Evolutionary conservation across 2,329 filamentous ascomycete species (phyloP).

Genomic region (Moelleriella libera): DNA sequence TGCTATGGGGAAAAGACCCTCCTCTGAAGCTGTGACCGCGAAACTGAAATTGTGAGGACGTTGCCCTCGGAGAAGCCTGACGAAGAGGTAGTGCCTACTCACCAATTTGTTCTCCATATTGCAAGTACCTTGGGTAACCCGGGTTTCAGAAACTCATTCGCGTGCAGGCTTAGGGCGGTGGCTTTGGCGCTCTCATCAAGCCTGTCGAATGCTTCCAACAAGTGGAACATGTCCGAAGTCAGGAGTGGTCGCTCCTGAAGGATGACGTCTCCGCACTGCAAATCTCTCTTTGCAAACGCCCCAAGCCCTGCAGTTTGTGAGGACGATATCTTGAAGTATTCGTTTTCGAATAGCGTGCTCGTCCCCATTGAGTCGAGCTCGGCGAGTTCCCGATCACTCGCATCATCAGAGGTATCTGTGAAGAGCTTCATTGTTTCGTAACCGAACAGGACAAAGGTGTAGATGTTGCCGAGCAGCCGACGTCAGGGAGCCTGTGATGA

Average conservation of each 20-base stretch:
- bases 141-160: slow-evolving; percentile 14
- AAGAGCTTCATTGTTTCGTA: too few relatives aligned
- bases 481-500: too few relatives aligned
- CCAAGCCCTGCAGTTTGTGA: slow-evolving; percentile 17
- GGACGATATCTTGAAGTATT: slow-evolving; percentile 25
- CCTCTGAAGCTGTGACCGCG: slow-evolving; percentile 15
- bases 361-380: background rate
- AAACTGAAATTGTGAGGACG: slow-evolving; percentile 1
- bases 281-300: slow-evolving; percentile 26
- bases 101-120: slow-evolving; percentile 34
- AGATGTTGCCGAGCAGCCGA: too few relatives aligned
- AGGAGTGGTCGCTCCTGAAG: slow-evolving; percentile 31
- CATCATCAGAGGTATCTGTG: too few relatives aligned
- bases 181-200: slow-evolving; percentile 16
- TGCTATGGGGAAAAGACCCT: slow-evolving; percentile 32
- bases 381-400: background rate
- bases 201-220: slow-evolving; percentile 20
- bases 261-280: slow-evolving; percentile 24
- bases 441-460: too few relatives aligned
- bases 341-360: slow-evolving; percentile 19
- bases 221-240: slow-evolving; percentile 9
- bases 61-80: background rate
- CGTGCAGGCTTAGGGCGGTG: slow-evolving; percentile 23
- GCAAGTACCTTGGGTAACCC: slow-evolving; percentile 17
- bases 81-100: slow-evolving; percentile 8